These are phyloP conservation scores for Umbelopsis ramanniana DNA, from an alignment of 192 early-diverging fungal genomes.

Conservation along the genomic window DNA sequence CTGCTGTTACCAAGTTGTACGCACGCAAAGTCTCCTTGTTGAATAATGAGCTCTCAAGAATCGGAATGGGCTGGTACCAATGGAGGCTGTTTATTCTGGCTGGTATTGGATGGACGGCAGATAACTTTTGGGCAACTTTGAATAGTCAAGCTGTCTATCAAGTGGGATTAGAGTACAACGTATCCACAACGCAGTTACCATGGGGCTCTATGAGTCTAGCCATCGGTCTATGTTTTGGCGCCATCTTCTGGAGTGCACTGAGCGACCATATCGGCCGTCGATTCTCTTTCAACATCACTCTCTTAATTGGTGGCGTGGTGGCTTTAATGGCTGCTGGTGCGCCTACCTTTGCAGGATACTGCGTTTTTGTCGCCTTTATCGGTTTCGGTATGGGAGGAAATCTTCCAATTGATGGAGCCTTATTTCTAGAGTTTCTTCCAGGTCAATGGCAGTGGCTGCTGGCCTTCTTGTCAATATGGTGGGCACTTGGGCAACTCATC, in stretches of 20 bases:
- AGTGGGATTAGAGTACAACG: conserved; percentile 19
- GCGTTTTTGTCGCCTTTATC: conserved; percentile 64
- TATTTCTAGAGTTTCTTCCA: conserved; percentile 88
- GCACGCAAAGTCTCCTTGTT: conserved; percentile 1
- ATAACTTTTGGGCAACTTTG: conserved; percentile 17
- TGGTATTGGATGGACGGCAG: conserved; percentile 18
- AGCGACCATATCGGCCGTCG: conserved; percentile 72
- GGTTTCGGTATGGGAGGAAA: conserved; percentile 82
- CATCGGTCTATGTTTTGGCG: conserved; percentile 75
- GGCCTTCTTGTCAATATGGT: conserved; percentile 84
- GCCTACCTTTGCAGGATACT: conserved; percentile 53
- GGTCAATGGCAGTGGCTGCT: conserved; percentile 76
- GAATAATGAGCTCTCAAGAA: conserved; percentile 5
- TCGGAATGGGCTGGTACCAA: conserved; percentile 24
- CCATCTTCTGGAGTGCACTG: conserved; percentile 75
- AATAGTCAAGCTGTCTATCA: conserved; percentile 18
- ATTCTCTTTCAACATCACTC: conserved; percentile 71
- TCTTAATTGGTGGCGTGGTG: conserved; percentile 67
- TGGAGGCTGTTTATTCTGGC: conserved; percentile 4
- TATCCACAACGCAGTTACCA: not conserved
- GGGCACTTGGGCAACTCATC: conserved; percentile 78
- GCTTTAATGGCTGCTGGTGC: conserved; percentile 66
- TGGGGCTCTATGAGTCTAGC: conserved; percentile 10
- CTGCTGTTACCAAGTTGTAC: not conserved
- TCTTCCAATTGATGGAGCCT: conserved; percentile 66